Evolutionary conservation across 306 rosid species (phyloP).

Genomic region (Chamaecrista fasciculata): DNA sequence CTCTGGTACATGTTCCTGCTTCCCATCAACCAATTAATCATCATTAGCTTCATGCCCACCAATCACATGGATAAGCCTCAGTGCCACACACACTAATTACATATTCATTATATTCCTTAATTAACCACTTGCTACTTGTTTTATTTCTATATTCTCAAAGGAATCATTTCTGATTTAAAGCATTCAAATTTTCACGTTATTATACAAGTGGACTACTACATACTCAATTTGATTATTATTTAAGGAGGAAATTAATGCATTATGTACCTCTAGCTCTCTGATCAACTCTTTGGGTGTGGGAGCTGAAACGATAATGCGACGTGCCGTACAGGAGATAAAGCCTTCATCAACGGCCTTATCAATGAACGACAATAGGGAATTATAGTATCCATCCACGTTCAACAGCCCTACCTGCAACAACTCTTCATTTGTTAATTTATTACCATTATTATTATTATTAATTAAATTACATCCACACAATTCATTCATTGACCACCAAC

Average conservation of each 20-base stretch:
- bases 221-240: too few species aligned
- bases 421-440: neutral
- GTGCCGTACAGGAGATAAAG: constrained; percentile 67
- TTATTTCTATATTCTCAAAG: neutral
- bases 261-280: constrained; percentile 57
- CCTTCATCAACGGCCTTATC: constrained; percentile 87
- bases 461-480: neutral
- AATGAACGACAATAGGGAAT: constrained; percentile 62
- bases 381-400: constrained; percentile 78
- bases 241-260: too few species aligned
- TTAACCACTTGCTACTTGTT: too few species aligned
- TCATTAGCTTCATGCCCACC: neutral
- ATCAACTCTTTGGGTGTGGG: constrained; percentile 65
- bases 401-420: constrained; percentile 62
- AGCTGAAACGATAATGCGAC: constrained; percentile 80
- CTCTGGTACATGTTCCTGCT: constrained; percentile 72
- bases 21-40: neutral
- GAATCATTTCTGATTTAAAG: neutral
- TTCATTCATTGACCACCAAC: constrained; percentile 56
- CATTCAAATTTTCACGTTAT: too few species aligned
- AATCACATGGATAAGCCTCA: neutral
- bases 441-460: constrained; percentile 15
- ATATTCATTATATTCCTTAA: too few species aligned
- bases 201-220: too few species aligned
- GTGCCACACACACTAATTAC: too few species aligned